Conservation (phyloP, 225 moss, liverwort and hornwort genomes). For the Rhytidiadelphus loreus region DNA sequence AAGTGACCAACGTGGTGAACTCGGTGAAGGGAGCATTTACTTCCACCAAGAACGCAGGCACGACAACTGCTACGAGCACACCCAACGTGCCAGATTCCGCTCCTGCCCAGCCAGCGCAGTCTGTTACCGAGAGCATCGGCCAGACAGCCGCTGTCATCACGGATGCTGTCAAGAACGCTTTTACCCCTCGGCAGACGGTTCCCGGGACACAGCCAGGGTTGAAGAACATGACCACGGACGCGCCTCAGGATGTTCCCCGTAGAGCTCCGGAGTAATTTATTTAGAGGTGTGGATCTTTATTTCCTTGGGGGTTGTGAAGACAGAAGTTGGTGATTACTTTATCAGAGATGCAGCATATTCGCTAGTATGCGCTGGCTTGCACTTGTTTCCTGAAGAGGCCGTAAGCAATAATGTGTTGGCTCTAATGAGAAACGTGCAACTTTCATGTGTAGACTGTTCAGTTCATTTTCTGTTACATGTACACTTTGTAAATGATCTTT, state of each 20-base stretch:
- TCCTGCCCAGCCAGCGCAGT: neutral
- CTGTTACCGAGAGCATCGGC: conserved; percentile 13
- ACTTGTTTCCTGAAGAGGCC: neutral
- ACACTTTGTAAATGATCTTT: neutral
- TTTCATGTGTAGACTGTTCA: neutral
- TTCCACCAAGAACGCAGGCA: conserved; percentile 4
- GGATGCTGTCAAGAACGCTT: conserved; percentile 23
- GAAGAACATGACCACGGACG: neutral
- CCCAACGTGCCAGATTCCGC: neutral
- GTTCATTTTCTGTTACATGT: neutral
- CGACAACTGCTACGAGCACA: neutral
- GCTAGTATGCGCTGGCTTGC: neutral
- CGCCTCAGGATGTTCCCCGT: conserved; percentile 18
- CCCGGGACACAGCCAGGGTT: conserved; percentile 8
- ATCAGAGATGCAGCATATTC: neutral
- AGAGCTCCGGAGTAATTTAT: neutral
- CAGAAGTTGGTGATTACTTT: neutral
- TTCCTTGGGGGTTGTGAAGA: neutral
- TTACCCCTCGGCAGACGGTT: neutral
- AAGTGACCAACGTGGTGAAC: conserved; percentile 1
- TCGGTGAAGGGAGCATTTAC: conserved; percentile 17
- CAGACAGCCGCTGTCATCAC: conserved; percentile 18
- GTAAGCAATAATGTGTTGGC: neutral
- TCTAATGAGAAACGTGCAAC: neutral
- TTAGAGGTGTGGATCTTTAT: neutral